A percentile compares a stretch with the other conserved stretches of the same genome.
These are phyloP conservation scores for Sporothrix globosa DNA, from an alignment of 2,329 filamentous ascomycete species.

Conservation along the genomic window DNA sequence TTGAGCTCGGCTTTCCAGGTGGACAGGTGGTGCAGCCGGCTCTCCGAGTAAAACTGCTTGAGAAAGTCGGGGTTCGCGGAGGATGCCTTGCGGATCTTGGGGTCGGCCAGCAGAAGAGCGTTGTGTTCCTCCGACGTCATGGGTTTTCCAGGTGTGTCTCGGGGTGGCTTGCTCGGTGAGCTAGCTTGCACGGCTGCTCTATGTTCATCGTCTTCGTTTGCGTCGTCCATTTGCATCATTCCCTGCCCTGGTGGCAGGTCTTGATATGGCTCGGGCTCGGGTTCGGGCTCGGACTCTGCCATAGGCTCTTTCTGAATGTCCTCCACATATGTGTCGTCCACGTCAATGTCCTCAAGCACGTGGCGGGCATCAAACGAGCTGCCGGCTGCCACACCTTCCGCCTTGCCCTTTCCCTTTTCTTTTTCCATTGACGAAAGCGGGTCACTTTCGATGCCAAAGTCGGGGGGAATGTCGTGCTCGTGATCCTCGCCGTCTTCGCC, in stretches of 20 bases:
- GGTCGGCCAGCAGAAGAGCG: slow-evolving; percentile 78
- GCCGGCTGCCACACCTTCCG: neutral
- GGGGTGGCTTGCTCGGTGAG: neutral
- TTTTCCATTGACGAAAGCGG: slow-evolving; percentile 19
- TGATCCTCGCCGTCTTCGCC: neutral
- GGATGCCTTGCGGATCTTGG: slow-evolving; percentile 82
- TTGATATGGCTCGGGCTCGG: neutral
- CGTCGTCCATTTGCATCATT: neutral
- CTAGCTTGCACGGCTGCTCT: neutral
- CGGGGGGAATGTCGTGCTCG: neutral
- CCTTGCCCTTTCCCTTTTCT: neutral
- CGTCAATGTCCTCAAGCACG: neutral
- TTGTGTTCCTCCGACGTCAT: slow-evolving; percentile 94
- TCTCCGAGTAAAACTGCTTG: slow-evolving; percentile 93
- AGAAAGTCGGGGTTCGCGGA: slow-evolving; percentile 92
- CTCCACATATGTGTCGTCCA: neutral
- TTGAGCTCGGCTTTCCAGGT: slow-evolving; percentile 97
- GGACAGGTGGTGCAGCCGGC: slow-evolving; percentile 89
- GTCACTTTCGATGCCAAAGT: neutral
- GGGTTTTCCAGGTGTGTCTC: slow-evolving; percentile 15
- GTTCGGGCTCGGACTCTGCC: neutral
- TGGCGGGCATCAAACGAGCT: neutral
- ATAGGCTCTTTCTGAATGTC: no score
- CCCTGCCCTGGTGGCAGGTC: slow-evolving; percentile 21
- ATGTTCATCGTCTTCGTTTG: neutral